Percentiles rank a stretch among this genome's conserved stretches.
Conservation (phyloP, 495 filamentous ascomycete genomes). For the Pyrenula massariospora region DNA sequence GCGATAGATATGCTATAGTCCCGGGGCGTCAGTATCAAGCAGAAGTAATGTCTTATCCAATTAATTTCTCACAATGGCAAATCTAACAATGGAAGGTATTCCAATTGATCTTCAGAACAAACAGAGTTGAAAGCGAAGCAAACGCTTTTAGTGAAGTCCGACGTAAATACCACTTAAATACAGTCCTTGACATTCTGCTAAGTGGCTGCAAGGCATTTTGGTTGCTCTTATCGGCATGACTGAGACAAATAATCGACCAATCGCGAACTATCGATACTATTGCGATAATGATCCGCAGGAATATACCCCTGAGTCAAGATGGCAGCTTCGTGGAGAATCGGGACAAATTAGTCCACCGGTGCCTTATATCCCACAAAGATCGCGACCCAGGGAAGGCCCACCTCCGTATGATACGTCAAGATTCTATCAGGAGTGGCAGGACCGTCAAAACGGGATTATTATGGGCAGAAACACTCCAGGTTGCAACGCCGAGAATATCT, state of each 20-base stretch:
- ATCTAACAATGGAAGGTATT: neutral
- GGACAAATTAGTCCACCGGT: neutral
- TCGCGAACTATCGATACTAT: neutral
- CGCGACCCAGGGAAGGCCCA: neutral
- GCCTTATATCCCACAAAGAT: neutral
- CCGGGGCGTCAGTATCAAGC: too few species aligned
- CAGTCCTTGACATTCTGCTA: neutral
- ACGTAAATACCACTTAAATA: neutral
- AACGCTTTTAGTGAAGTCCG: neutral
- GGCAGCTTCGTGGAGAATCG: neutral
- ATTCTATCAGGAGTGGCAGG: neutral
- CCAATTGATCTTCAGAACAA: neutral
- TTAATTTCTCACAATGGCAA: neutral
- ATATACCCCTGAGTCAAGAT: neutral
- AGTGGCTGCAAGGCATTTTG: neutral
- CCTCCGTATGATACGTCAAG: neutral
- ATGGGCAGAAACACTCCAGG: neutral
- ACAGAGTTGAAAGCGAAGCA: neutral
- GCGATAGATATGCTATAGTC: neutral
- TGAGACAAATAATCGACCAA: neutral
- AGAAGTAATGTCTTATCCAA: neutral
- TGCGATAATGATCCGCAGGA: neutral
- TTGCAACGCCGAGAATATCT: neutral
- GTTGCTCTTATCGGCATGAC: neutral
- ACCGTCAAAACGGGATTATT: neutral